Percentiles rank a stretch among this genome's conserved stretches.
Evolutionary conservation across 2,329 filamentous ascomycete genomes (phyloP).

Genomic region (Aspergillus pseudoviridinutans): DNA sequence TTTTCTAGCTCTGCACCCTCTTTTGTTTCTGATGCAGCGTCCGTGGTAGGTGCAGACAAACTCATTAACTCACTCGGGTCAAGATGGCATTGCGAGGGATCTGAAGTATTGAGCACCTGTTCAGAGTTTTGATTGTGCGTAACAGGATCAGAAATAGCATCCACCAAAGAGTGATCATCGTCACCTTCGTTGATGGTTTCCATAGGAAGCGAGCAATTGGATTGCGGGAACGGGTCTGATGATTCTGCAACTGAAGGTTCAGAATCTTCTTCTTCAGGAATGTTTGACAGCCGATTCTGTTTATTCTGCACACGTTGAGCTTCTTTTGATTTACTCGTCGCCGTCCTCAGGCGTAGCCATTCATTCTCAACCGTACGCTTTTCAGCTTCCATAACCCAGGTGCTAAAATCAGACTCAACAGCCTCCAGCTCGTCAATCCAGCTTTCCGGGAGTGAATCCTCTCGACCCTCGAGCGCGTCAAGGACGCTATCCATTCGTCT

Average conservation of each 20-base stretch:
- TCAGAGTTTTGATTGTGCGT: neutral
- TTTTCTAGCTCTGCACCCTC: neutral
- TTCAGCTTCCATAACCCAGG: constrained; percentile 78
- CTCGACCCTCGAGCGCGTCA: constrained; percentile 75
- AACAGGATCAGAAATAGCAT: neutral
- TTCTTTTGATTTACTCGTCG: constrained; percentile 4
- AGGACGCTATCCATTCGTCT: constrained; percentile 77
- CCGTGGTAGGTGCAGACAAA: neutral
- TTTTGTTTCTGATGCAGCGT: neutral
- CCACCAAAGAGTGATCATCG: constrained; percentile 2
- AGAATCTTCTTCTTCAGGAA: neutral
- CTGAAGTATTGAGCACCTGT: neutral
- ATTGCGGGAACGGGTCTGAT: constrained; percentile 5
- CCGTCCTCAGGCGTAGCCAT: constrained; percentile 27
- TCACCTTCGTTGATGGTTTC: constrained; percentile 22
- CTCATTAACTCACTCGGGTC: neutral
- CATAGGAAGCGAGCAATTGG: constrained; percentile 12
- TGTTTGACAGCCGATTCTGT: neutral
- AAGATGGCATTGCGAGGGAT: neutral
- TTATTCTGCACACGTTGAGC: neutral
- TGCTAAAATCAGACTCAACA: constrained; percentile 71
- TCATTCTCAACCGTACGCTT: constrained; percentile 67
- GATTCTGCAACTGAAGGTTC: neutral
- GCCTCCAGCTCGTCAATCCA: constrained; percentile 87
- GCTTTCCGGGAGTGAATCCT: constrained; percentile 76